Base-by-base conservation (phyloP, 2,329 filamentous ascomycete species). In the Hyphodiscus sp. region DNA sequence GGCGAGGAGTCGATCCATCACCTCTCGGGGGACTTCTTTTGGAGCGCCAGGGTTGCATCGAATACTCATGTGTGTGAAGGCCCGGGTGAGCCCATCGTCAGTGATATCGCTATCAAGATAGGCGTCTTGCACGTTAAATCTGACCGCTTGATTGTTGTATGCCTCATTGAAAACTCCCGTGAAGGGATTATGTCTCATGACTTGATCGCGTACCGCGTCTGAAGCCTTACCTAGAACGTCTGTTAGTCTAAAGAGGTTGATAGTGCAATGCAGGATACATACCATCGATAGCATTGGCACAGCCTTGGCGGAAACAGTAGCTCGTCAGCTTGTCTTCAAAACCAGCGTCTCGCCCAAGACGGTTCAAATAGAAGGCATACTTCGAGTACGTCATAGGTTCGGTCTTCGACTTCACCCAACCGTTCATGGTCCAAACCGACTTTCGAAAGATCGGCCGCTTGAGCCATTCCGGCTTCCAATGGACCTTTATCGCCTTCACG, bases 1-100 rank as follows among this genome's bases (percentile, higher is more conserved):
- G 2, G 46, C 13, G 13, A 8, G 23, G 45, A 58, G 44, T 48
- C 10, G 45, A 16, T 53, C 29, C 30, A 58, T 53, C 15, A 58
- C 46, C 29, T 61, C 49, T 47, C 13, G 1, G 20, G 57, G 55
- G 2, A 62, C 60, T 45, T 52, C 46, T 49, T 55, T 58, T 23
- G 55, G 53, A 53, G 49, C 55, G 41, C 56, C 49, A 15, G 56
- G 53, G 50, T 61, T 53, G 26, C 52, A 49, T 30, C 51, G 52
- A 33, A 63, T 53, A 20, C 56, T 61, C 43, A 63, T 63, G 43
- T 61, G 47, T 20, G 42, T 63, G 33, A 63, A 59, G 38, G 55
- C 49, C 2, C 47, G 30, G 19, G 55, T 47, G 45, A 62, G 20
- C 13, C 51, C 41, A 47, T 53, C 43, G 43, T 51, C 44, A 20